Base-by-base conservation (phyloP, 2,329 filamentous ascomycete species). In the Sporothrix luriei region DNA sequence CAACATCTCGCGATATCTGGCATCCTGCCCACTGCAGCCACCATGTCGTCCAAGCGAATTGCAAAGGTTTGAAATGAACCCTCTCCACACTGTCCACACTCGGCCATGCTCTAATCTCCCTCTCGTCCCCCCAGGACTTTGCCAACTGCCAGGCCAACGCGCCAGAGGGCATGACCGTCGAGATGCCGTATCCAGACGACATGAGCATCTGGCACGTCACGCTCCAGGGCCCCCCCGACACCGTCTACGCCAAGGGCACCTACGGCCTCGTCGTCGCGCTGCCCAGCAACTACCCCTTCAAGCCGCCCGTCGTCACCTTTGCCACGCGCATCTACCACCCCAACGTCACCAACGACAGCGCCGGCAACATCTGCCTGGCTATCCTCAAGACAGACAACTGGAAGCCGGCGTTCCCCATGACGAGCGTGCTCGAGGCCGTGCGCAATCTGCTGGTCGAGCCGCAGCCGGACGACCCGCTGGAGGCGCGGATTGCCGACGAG, bases 291-390 rank as follows among this genome's bases (percentile, higher is more conserved):
- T 97, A 97, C 83, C 93, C 93, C 48, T 97, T 97, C 88, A 95
- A 95, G 81, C 88, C 93, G 26, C 93, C 93, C 19, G 83, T 85
- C 71, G 85, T 97, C 75, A 88, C 85, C 77, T 97, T 97, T 85
- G 82, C 84, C 74, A 97, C 93, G 66, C 94, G 94, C 81, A 91
- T 97, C 84, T 97, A 97, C 86, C 94, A 97, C 82, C 93, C 94
- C 57, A 97, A 97, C 81, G 87, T 97, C 71, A 93, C 90, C 77
- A 95, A 97, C 84, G 93, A 97, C 79, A 86, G 87, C 77, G 87
- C 88, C 74, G 94, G 94, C 72, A 90, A 86, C 80, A 92, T 97
- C 87, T 97, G 94, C 81, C 84, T 97, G 57, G 89, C 88, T 71
- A 87, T 94, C 79, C 87, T 97, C 75, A 92, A 94, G 78, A 80